Base-by-base conservation (phyloP, 805 yeast genomes). In the Saccharomycopsis fodiens region DNA sequence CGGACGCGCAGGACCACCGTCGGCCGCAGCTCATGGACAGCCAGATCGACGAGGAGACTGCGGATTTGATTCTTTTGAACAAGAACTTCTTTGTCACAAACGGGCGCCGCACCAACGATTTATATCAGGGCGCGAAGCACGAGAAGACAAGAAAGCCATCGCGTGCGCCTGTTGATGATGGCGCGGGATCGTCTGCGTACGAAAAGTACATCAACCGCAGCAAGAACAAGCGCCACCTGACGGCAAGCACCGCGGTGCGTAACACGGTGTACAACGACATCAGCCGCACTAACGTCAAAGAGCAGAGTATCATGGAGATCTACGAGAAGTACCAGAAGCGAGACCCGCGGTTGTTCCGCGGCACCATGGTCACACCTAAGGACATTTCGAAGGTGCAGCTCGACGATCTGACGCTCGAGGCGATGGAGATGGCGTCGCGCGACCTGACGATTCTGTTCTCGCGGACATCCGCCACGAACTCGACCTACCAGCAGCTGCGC, bases 61-160 rank as follows among this genome's bases (percentile, higher is more conserved):
- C 53, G 12, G 53, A 50, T 30, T 29, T 50, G 32, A 45, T 47
- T 7, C 35, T 50, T 19, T 30, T 47, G 17, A 50, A 50, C 35
- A 50, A 50, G 35, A 50, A 50, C 34, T 50, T 50, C 22, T 50
- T 50, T 39, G 53, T 50, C 21, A 47, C 53, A 4, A 50, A 50
- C 35, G 53, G 53, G 12, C 23, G 46, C 15, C 22, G 53, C 10
- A 50, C 53, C 10, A 47, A 47, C 27, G 53, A 50, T 29, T 6
- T 47, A 19, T 50, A 50, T 27, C 16, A 44, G 17, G 42, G 45
- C 7, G 13, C 40, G n/a, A 48, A 25, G 31, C 21, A 13, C 15
- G 41, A 41, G 22, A 35, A 40, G 27, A 19, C 19, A 36, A n/a
- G 43, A 37, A 15, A 45, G 8, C 10, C 25, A 13, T 12, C n/a